These are phyloP conservation scores for Penicillium palitans DNA, from an alignment of 2,329 filamentous ascomycete genomes.

Conservation along the genomic window DNA sequence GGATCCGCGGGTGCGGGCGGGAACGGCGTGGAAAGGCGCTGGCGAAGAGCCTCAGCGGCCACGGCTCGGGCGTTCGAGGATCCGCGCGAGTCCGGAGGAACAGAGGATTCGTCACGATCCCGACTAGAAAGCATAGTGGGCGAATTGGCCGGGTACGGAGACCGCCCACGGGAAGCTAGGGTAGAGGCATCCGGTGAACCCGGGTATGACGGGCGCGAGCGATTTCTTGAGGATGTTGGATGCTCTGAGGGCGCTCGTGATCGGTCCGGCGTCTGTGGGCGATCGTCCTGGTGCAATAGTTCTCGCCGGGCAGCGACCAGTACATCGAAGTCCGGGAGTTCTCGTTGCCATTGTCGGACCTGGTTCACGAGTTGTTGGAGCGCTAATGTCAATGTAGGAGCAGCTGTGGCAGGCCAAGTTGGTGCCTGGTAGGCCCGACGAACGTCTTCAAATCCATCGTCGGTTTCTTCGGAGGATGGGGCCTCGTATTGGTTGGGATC, in stretches of 20 bases:
- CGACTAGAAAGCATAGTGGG: conserved; percentile 19
- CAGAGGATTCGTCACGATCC: conserved; percentile 26
- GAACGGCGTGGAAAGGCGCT: conserved; percentile 38
- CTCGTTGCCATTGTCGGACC: conserved; percentile 60
- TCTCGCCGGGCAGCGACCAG: conserved; percentile 62
- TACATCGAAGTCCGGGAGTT: conserved; percentile 71
- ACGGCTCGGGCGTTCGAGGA: conserved; percentile 27
- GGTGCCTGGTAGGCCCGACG: conserved; percentile 44
- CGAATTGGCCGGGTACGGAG: conserved; percentile 13
- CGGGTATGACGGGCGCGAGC: conserved; percentile 19
- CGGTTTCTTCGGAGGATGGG: conserved; percentile 21
- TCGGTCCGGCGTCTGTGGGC: conserved; percentile 17
- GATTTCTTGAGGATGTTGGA: conserved; percentile 22
- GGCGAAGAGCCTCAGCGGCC: conserved; percentile 35
- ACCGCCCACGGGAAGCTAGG: conserved; percentile 21
- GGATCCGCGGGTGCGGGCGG: conserved; percentile 10
- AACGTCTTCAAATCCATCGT: conserved; percentile 34
- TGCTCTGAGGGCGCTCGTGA: conserved; percentile 27
- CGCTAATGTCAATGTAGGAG: conserved; percentile 53
- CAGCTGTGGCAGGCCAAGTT: conserved; percentile 51
- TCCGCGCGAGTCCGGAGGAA: conserved; percentile 27
- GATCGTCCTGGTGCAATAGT: conserved; percentile 39
- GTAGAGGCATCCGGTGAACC: conserved; percentile 21
- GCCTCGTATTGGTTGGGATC: conserved; percentile 62
- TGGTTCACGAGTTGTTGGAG: conserved; percentile 64